phyloP scores from a whole-genome alignment of 192 early-diverging fungal species.

The Dimargaris xerosporica region DNA sequence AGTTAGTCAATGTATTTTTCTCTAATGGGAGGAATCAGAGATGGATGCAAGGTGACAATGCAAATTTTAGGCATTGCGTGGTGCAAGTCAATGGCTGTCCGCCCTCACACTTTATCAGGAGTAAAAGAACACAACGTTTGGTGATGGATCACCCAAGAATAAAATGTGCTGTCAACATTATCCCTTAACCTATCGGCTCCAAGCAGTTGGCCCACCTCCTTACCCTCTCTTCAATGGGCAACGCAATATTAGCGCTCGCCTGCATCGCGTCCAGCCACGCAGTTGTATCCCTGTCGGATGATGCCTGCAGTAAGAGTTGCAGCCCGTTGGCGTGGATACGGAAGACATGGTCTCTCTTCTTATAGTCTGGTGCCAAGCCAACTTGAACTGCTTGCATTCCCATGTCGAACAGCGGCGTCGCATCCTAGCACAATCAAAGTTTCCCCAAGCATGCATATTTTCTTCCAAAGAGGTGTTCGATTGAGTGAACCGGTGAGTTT shows the following conservation, averaged over 20 bases:
- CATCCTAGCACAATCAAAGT: not conserved
- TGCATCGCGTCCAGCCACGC: conserved; percentile 4
- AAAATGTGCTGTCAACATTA: not conserved
- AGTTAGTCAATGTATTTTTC: not conserved
- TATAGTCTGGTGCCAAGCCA: conserved; percentile 7
- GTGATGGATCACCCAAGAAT: not conserved
- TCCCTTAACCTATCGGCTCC: not conserved
- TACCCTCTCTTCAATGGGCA: conserved; percentile 10
- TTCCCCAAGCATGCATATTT: not conserved
- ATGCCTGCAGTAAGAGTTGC: conserved; percentile 5
- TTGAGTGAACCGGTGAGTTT: not conserved
- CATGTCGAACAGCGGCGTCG: not conserved
- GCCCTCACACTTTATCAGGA: not conserved
- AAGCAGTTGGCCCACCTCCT: not conserved
- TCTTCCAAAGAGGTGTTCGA: not conserved
- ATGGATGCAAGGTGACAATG: not conserved
- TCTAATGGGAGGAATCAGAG: not conserved
- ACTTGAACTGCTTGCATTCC: not conserved
- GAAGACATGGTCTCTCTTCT: conserved; percentile 5
- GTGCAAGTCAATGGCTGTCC: not conserved
- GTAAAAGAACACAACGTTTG: not conserved
- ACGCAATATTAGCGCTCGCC: conserved; percentile 11
- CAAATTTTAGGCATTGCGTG: not conserved
- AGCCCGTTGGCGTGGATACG: conserved; percentile 7
- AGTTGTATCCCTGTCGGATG: not conserved